phyloP scores from a whole-genome alignment of 2,329 filamentous ascomycete species.

The Verticillium zaregamsianum region DNA sequence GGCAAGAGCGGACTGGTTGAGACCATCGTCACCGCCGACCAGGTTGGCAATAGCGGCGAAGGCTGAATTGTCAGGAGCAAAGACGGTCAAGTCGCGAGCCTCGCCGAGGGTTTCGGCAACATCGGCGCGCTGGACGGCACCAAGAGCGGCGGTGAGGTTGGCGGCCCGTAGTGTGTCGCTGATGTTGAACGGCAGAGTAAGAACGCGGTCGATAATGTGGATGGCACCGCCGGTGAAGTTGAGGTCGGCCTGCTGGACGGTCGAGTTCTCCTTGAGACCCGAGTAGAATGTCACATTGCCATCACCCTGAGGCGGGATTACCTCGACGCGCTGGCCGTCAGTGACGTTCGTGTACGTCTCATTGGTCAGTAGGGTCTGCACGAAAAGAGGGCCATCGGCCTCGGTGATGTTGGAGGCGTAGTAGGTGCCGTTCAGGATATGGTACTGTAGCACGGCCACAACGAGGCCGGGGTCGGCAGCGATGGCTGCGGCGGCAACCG shows the following conservation, averaged over 20 bases:
- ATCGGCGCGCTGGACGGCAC: slow-evolving; percentile 39
- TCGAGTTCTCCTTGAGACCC: slow-evolving; percentile 44
- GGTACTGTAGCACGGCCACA: slow-evolving; percentile 47
- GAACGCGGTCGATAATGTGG: slow-evolving; percentile 45
- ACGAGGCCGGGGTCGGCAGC: slow-evolving; percentile 16
- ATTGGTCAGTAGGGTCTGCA: slow-evolving; percentile 42
- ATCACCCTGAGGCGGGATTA: slow-evolving; percentile 27
- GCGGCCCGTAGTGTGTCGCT: slow-evolving; percentile 33
- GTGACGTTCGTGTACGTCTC: slow-evolving; percentile 52
- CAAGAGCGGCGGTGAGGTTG: slow-evolving; percentile 40
- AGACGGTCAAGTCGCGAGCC: slow-evolving; percentile 53
- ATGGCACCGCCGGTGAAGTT: slow-evolving; percentile 52
- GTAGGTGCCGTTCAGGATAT: slow-evolving; percentile 50
- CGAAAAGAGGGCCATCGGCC: slow-evolving; percentile 23
- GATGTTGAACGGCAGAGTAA: slow-evolving; percentile 39
- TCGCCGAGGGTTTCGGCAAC: slow-evolving; percentile 36
- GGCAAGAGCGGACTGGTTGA: slow-evolving; percentile 42
- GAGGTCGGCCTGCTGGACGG: slow-evolving; percentile 44
- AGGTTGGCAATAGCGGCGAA: slow-evolving; percentile 54
- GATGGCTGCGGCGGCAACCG: slow-evolving; percentile 16
- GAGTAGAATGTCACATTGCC: slow-evolving; percentile 42
- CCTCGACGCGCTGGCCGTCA: slow-evolving; percentile 53
- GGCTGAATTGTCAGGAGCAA: slow-evolving; percentile 58
- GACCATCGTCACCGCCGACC: slow-evolving; percentile 38
- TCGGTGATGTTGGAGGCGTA: slow-evolving; percentile 16